Conservation (phyloP, 169 alveolate species). For the Eimeria tenella region DNA sequence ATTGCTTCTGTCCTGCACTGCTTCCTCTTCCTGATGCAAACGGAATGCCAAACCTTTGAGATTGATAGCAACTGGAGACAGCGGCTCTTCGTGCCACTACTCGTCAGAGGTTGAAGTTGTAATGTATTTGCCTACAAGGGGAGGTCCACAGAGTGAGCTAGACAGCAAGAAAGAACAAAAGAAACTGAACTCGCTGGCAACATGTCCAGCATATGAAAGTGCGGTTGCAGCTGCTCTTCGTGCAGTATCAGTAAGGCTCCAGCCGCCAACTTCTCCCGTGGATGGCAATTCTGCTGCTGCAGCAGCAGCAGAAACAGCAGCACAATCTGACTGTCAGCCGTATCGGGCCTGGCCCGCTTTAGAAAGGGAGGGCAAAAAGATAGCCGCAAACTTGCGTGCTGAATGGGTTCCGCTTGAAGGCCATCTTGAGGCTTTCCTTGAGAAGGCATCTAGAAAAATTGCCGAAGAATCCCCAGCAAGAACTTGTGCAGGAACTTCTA, state of each 20-base stretch:
- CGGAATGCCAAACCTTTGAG: no score
- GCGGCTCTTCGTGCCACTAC: background rate
- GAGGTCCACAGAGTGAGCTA: background rate
- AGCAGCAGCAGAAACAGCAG: constrained; percentile 4
- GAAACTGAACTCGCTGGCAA: background rate
- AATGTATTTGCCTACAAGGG: background rate
- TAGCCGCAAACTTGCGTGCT: background rate
- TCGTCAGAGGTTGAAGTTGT: background rate
- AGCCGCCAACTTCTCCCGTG: background rate
- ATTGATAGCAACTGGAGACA: no score
- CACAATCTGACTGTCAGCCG: background rate
- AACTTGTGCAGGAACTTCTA: background rate
- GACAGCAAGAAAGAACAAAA: background rate
- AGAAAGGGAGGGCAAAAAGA: background rate
- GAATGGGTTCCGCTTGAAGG: background rate
- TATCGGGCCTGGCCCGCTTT: constrained; percentile 3
- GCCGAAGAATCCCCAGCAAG: background rate
- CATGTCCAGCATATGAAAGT: background rate
- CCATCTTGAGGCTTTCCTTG: background rate
- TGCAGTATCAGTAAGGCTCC: background rate
- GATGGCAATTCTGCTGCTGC: background rate
- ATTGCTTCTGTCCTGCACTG: background rate
- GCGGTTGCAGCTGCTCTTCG: constrained; percentile 3
- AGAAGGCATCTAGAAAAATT: background rate
- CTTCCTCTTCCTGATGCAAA: background rate